Percentiles rank a stretch among this genome's conserved stretches.
phyloP scores from a whole-genome alignment of 176 grass and related monocot genomes.

The Olyra latifolia region DNA sequence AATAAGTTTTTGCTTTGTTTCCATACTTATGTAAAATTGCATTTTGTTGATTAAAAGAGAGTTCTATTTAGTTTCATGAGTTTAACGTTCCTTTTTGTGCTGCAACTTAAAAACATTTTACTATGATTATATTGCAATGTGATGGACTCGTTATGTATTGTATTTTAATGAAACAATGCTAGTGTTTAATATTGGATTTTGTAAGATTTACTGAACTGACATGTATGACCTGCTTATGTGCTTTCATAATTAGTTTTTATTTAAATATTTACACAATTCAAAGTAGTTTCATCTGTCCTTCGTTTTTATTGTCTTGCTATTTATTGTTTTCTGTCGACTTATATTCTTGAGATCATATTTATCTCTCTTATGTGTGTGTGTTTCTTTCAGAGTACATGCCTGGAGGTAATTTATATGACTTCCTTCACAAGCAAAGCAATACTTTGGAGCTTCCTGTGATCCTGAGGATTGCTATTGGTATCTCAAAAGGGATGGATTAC shows the following conservation, averaged over 20 bases:
- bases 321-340: not conserved
- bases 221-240: not conserved
- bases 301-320: not conserved
- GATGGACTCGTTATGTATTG: not conserved
- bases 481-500: slow-evolving; percentile 91
- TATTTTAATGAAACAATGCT: not conserved
- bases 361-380: slow-evolving; percentile 19
- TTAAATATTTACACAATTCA: not conserved
- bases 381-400: slow-evolving; percentile 76
- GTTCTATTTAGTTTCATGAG: not conserved
- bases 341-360: slow-evolving; percentile 4
- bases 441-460: slow-evolving; percentile 64
- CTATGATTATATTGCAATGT: not conserved
- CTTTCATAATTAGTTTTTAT: not conserved
- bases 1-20: not conserved
- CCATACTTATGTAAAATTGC: not conserved
- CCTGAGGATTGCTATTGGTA: slow-evolving; percentile 79
- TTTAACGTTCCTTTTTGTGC: not conserved
- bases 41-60: not conserved
- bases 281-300: not conserved
- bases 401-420: slow-evolving; percentile 90
- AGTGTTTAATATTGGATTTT: not conserved
- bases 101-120: slow-evolving; percentile 5
- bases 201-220: not conserved
- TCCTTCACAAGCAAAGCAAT: slow-evolving; percentile 69